Conservation (phyloP, 208 protist species). For the Leishmania arabica region DNA sequence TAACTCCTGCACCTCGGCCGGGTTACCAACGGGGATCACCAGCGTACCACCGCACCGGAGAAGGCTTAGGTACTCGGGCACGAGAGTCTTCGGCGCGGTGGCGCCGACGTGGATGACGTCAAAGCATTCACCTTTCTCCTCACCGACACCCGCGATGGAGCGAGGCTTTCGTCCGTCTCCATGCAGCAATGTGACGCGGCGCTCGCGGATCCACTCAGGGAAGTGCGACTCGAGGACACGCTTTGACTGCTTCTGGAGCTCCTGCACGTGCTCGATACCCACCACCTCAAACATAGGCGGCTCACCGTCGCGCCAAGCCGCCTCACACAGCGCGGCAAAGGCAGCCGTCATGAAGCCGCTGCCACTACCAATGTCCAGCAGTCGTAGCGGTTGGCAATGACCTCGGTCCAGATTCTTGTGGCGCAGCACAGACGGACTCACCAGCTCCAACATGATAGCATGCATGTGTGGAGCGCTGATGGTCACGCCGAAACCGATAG, state of each 20-base stretch:
- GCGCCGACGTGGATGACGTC: slow-evolving; percentile 92
- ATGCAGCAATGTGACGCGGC: slow-evolving; percentile 44
- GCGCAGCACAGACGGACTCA: slow-evolving; percentile 49
- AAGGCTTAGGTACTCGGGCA: slow-evolving; percentile 44
- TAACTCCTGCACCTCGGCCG: slow-evolving; percentile 57
- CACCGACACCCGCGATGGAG: slow-evolving; percentile 14
- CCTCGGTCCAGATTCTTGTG: slow-evolving; percentile 6
- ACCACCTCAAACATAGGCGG: slow-evolving; percentile 45
- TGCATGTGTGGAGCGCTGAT: slow-evolving; percentile 94
- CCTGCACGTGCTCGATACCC: slow-evolving; percentile 82
- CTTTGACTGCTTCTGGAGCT: slow-evolving; percentile 50
- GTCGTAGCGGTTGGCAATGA: slow-evolving; percentile 27
- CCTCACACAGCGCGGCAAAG: slow-evolving; percentile 59
- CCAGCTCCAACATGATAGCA: slow-evolving; percentile 83
- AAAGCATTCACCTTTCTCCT: slow-evolving; percentile 30
- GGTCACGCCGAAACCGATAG: slow-evolving; percentile 84
- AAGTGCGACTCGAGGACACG: slow-evolving; percentile 50
- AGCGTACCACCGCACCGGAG: slow-evolving; percentile 60
- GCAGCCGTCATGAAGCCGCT: slow-evolving; percentile 90
- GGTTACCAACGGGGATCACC: slow-evolving; percentile 75
- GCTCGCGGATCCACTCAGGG: slow-evolving; percentile 36
- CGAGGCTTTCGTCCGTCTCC: slow-evolving; percentile 70
- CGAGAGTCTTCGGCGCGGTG: slow-evolving; percentile 45
- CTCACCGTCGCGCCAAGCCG: slow-evolving; percentile 18
- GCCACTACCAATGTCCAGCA: slow-evolving; percentile 88